Percentiles rank a stretch among this genome's conserved stretches.
Evolutionary conservation across 1,284 basidiomycete genomes (phyloP).

Genomic region (Trichosporon sp.): DNA sequence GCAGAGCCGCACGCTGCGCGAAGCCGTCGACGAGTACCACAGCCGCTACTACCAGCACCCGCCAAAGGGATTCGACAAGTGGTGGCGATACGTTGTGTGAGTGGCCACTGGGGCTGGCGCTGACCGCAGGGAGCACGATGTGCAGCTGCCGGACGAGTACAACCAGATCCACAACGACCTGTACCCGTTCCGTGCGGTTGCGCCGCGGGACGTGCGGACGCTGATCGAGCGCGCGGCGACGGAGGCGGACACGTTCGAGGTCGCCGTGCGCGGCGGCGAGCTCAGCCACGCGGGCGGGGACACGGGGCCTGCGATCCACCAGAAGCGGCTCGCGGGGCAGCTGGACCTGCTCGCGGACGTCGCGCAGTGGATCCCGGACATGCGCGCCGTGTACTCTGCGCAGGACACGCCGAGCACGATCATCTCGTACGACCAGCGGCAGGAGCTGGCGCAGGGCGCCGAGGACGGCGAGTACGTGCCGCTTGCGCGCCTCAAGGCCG

Average conservation of each 20-base stretch:
- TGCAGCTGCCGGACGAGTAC: conserved; percentile 51
- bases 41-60: conserved; percentile 47
- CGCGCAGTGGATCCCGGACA: conserved; percentile 38
- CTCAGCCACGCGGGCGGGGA: conserved; percentile 3
- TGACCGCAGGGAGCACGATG: conserved; percentile 51
- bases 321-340: conserved; percentile 40
- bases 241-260: conserved; percentile 22
- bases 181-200: conserved; percentile 39
- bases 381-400: conserved; percentile 37
- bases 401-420: conserved; percentile 53
- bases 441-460: conserved; percentile 51
- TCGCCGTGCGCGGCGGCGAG: conserved; percentile 22
- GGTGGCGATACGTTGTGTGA: conserved; percentile 58
- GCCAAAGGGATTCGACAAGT: conserved; percentile 57
- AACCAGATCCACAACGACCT: conserved; percentile 45
- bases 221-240: conserved; percentile 50
- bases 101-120: conserved; percentile 11
- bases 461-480: conserved; percentile 44
- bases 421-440: conserved; percentile 52
- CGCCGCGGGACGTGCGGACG: conserved; percentile 60
- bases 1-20: conserved; percentile 56
- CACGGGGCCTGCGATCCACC: conserved; percentile 9
- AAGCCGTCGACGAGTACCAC: conserved; percentile 58
- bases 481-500: not conserved
- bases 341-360: conserved; percentile 35